Percentiles rank a stretch among this genome's conserved stretches.
Conservation (phyloP, 75 land plant species). For the Cryptomeria japonica region DNA sequence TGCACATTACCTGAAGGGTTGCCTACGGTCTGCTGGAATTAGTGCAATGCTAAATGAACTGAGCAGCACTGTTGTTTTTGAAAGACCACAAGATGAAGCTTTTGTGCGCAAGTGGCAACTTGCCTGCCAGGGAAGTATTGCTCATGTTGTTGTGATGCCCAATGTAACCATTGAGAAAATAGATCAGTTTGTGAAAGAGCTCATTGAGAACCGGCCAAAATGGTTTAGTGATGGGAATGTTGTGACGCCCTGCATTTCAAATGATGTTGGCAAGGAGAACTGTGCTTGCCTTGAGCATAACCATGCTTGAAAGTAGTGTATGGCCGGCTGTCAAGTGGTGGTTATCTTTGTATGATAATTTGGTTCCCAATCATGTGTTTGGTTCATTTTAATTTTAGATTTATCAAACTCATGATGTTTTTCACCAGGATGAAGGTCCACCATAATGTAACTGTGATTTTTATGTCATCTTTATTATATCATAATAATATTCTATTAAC, state of each 20-base stretch:
- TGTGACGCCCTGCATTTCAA: slow-evolving; percentile 68
- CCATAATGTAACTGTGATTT: neutral
- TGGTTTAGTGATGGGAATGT: slow-evolving; percentile 69
- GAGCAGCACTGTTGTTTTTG: slow-evolving; percentile 99
- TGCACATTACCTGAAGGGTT: slow-evolving; percentile 88
- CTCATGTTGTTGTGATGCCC: slow-evolving; percentile 99
- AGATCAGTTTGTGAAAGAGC: slow-evolving; percentile 69
- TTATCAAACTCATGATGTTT: neutral
- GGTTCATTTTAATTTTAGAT: neutral
- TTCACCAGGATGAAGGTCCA: neutral
- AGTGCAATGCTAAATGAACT: slow-evolving; percentile 97
- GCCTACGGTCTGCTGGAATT: slow-evolving; percentile 68
- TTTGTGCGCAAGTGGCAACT: slow-evolving; percentile 94
- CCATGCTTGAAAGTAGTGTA: neutral
- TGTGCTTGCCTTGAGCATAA: slow-evolving; percentile 73
- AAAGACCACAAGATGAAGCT: slow-evolving; percentile 86
- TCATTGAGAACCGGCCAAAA: slow-evolving; percentile 53
- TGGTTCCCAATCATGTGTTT: neutral
- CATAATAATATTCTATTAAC: neutral
- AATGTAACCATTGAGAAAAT: slow-evolving; percentile 89
- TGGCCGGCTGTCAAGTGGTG: neutral
- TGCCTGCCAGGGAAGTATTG: slow-evolving; percentile 94
- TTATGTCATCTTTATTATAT: too few species aligned
- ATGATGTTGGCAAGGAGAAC: slow-evolving; percentile 70
- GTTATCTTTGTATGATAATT: neutral